A percentile compares a stretch with the other conserved stretches of the same genome.
Conservation (phyloP, 2,329 filamentous ascomycete species). For the Botrytis aclada region DNA sequence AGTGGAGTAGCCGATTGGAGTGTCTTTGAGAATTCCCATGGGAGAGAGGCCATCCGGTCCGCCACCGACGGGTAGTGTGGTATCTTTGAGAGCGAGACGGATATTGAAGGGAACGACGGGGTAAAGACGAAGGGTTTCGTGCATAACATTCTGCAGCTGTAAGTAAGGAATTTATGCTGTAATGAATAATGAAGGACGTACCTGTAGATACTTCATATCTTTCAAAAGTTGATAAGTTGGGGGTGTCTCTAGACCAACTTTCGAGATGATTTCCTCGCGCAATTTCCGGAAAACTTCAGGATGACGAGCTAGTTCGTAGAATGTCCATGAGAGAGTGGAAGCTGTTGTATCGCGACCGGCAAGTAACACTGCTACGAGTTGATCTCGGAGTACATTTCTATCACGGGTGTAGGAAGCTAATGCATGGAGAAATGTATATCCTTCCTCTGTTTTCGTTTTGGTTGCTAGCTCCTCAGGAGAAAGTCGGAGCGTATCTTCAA, state of each 20-base stretch:
- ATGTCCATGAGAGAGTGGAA: constrained; percentile 71
- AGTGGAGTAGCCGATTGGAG: constrained; percentile 62
- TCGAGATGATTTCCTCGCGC: constrained; percentile 66
- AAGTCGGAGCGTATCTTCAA: constrained; percentile 69
- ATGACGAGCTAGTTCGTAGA: constrained; percentile 76
- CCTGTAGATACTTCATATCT: constrained; percentile 75
- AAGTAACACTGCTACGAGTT: constrained; percentile 77
- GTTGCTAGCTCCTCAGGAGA: constrained; percentile 68
- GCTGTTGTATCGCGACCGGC: constrained; percentile 89
- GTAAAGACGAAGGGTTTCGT: constrained; percentile 76
- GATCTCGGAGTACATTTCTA: constrained; percentile 71
- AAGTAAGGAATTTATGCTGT: background rate
- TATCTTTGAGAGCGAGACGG: constrained; percentile 68
- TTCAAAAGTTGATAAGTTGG: constrained; percentile 81
- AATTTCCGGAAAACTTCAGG: constrained; percentile 66
- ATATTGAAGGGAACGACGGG: constrained; percentile 78
- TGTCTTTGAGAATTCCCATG: constrained; percentile 64
- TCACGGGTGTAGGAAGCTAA: constrained; percentile 77
- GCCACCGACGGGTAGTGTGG: constrained; percentile 69
- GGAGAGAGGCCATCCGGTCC: constrained; percentile 61
- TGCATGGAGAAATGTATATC: constrained; percentile 83
- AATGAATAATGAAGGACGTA: constrained; percentile 19
- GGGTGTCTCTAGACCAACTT: constrained; percentile 59
- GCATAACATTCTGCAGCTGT: constrained; percentile 57
- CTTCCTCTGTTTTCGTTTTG: constrained; percentile 67